Evolutionary conservation across 192 early-diverging fungal species (phyloP).

Genomic region (Rhizoclosmatium sp.): DNA sequence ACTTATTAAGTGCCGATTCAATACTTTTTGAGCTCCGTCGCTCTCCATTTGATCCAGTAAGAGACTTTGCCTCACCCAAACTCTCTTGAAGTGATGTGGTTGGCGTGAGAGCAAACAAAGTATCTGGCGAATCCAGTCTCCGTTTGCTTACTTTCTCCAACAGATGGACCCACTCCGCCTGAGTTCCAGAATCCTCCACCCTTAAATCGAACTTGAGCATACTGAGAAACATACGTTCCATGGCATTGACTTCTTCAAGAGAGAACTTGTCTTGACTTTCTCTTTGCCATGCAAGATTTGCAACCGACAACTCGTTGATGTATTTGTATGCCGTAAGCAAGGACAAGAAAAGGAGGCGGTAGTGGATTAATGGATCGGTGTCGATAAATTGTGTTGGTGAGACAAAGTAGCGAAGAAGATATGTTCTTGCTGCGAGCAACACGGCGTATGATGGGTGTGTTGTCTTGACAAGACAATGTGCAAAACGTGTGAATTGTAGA

Average conservation of each 20-base stretch:
- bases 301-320: constrained; percentile 66
- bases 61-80: too few species aligned
- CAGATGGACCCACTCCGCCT: constrained; percentile 9
- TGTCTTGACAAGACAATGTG: neutral
- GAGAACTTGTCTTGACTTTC: constrained; percentile 60
- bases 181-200: neutral
- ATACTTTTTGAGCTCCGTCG: too few species aligned
- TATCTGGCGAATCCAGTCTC: too few species aligned
- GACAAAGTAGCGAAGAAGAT: constrained; percentile 18
- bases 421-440: constrained; percentile 3
- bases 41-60: too few species aligned
- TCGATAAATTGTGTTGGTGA: neutral
- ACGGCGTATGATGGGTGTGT: neutral
- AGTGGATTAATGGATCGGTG: constrained; percentile 11
- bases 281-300: constrained; percentile 66
- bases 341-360: constrained; percentile 62
- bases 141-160: neutral
- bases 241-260: constrained; percentile 66
- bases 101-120: too few species aligned
- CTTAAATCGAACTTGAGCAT: constrained; percentile 28
- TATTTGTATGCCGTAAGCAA: constrained; percentile 67
- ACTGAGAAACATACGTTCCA: constrained; percentile 66
- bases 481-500: neutral
- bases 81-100: too few species aligned
- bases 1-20: too few species aligned